A percentile compares a stretch with the other conserved stretches of the same genome.
Conservation (phyloP, 2,329 filamentous ascomycete genomes). For the Salinomyces thailandicus region DNA sequence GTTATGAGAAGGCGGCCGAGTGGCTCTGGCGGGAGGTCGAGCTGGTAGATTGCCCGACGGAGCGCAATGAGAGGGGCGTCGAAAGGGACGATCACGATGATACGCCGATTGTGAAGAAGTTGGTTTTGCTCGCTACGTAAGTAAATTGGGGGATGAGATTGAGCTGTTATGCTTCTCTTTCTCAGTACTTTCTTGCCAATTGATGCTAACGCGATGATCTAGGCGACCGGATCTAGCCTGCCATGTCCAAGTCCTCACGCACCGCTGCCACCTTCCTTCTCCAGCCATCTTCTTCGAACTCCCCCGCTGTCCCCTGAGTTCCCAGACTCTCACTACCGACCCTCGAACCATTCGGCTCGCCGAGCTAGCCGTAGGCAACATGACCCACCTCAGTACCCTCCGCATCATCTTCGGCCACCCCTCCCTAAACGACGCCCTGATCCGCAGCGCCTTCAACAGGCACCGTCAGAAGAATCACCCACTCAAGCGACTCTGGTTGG, state of each 20-base stretch:
- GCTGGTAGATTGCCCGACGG: constrained; percentile 30
- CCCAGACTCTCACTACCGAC: constrained; percentile 31
- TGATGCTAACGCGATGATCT: too few species aligned
- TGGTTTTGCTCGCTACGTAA: constrained; percentile 32
- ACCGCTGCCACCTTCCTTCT: constrained; percentile 37
- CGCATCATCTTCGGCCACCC: constrained; percentile 36
- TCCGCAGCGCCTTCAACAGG: constrained; percentile 32
- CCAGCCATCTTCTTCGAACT: constrained; percentile 37
- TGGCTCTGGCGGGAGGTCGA: constrained; percentile 33
- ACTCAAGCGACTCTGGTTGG: constrained; percentile 36
- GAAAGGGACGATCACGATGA: constrained; percentile 31
- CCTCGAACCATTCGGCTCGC: constrained; percentile 30
- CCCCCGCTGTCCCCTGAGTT: constrained; percentile 30
- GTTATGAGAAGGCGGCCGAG: constrained; percentile 28
- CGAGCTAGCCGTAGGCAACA: constrained; percentile 28
- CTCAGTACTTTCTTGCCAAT: too few species aligned
- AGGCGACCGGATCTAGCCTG: constrained; percentile 32
- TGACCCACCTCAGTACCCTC: constrained; percentile 35
- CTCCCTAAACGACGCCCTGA: constrained; percentile 29
- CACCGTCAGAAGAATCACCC: constrained; percentile 19
- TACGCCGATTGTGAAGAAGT: constrained; percentile 33
- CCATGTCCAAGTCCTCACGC: constrained; percentile 34
- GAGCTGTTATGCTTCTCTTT: background rate
- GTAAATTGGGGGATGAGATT: too few species aligned
- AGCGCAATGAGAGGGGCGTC: constrained; percentile 15